Evolutionary conservation across 1,139 yeast genomes (phyloP).

Genomic region (Hanseniaspora uvarum): DNA sequence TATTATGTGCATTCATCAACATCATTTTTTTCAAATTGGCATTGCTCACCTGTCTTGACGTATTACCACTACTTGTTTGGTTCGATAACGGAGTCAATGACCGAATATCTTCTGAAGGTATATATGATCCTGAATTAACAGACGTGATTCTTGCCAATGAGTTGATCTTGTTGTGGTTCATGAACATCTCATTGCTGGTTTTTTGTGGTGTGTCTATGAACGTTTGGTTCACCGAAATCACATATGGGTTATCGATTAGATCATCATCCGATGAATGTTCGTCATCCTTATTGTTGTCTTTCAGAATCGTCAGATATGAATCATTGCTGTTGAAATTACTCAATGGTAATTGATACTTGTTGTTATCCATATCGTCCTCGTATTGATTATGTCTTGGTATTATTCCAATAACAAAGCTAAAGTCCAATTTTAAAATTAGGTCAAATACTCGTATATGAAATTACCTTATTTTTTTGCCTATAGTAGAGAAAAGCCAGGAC

Average conservation of each 20-base stretch:
- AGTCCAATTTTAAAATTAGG: too few relatives aligned
- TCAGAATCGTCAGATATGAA: background rate
- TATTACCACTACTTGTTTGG: slow-evolving; percentile 1
- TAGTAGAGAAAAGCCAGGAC: too few relatives aligned
- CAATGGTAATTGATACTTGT: slow-evolving; percentile 1
- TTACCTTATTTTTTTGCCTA: too few relatives aligned
- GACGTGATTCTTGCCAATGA: slow-evolving; percentile 10
- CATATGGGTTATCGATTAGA: slow-evolving; percentile 4
- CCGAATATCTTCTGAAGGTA: slow-evolving; percentile 5
- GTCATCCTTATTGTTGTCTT: background rate
- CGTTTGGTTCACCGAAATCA: slow-evolving; percentile 1
- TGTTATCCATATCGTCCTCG: background rate
- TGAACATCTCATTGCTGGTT: background rate
- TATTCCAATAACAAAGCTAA: too few relatives aligned
- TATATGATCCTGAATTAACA: slow-evolving; percentile 12
- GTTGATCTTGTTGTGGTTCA: slow-evolving; percentile 4
- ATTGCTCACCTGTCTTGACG: slow-evolving; percentile 12
- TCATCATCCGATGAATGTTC: background rate
- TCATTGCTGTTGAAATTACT: slow-evolving; percentile 7
- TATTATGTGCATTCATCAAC: slow-evolving; percentile 2
- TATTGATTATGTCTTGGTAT: too few relatives aligned
- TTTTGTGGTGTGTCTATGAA: slow-evolving; percentile 2
- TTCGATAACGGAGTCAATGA: slow-evolving; percentile 6
- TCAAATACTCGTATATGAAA: too few relatives aligned
- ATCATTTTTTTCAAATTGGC: slow-evolving; percentile 15